phyloP scores from a whole-genome alignment of 163 green algal species.

The Chlamydomonas reinhardtii region DNA sequence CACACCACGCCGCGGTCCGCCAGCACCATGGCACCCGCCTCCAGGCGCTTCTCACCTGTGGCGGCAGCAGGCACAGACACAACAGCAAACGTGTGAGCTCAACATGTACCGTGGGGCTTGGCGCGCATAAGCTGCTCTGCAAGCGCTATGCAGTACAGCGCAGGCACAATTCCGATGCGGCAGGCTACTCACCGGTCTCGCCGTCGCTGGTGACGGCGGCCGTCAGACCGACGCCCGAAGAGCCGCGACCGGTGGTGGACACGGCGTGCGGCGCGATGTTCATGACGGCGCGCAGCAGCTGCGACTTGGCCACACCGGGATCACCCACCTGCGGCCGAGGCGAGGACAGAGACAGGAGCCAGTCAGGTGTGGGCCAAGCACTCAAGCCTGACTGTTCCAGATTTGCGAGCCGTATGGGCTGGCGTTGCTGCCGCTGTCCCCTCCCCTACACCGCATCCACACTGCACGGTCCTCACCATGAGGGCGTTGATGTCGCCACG shows the following conservation, averaged over 20 bases:
- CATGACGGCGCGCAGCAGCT: constrained; percentile 96
- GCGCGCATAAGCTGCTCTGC: no score
- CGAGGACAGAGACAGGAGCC: not conserved
- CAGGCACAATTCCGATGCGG: no score
- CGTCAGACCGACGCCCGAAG: constrained; percentile 97
- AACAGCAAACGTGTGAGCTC: no score
- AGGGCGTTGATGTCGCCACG: constrained; percentile 98
- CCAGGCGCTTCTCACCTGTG: constrained; percentile 93
- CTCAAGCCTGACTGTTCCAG: no score
- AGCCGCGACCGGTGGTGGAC: constrained; percentile 94
- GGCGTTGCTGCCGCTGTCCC: no score
- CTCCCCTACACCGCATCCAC: no score
- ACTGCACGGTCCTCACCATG: constrained; percentile 73
- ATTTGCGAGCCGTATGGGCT: no score
- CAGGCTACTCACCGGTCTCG: constrained; percentile 84
- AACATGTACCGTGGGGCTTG: no score
- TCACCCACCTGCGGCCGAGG: constrained; percentile 80
- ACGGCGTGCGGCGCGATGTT: constrained; percentile 93
- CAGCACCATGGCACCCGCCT: constrained; percentile 98
- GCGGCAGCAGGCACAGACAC: not conserved
- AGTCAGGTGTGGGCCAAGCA: not conserved
- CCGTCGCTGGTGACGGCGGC: constrained; percentile 95
- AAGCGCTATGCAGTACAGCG: no score
- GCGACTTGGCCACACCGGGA: constrained; percentile 87
- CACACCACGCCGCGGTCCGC: constrained; percentile 98